Evolutionary conservation across 306 rosid species (phyloP), one percentile per base, ranked within the genome.

Genomic region (Begonia peltatifolia): DNA sequence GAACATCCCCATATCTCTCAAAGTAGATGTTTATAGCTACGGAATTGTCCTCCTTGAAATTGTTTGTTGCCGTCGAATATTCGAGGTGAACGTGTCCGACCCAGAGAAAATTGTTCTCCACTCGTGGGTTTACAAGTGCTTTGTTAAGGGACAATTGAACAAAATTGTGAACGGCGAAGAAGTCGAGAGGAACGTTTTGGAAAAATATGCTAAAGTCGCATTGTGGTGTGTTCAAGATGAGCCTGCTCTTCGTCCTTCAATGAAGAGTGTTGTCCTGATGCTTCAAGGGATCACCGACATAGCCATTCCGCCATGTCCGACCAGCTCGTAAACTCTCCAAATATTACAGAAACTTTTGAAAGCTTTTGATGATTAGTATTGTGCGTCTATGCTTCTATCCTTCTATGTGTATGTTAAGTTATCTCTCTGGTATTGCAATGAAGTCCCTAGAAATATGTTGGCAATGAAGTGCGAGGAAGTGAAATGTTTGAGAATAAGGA

Each of bases 141-240:
- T 64, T 51, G 52, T 38, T 14, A n/a, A 18, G 6, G 11, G 68
- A 56, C 14, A 64, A 48, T 12, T 64, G 17, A n/a, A 49, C 3
- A 64, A 56, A 52, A 42, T 56, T 22, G 52, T 38, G 52, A 14
- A 10, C 11, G 44, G 57, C 1, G 68, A 64, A 46, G 62, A 64
- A 48, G 68, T 23, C 13, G 68, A 64, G 22, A 64, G 11, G 30
- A 56, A 2, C n/a, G 52, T 6, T 6, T 64, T 64, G 10, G 63
- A 64, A 36, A 57, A 57, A 4, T 23, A 50, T 58, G 63, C 56
- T 2, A 64, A 50, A 16, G 52, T 50, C 2, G 66, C 43, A 14
- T 11, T 53, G 0, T 62, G 66, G 66, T 62, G 66, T 14, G 46
- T 62, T 53, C 68, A 56, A 55, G 68, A 64, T 3, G 57, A 64